Evolutionary conservation across 228 moss, liverwort and hornwort genomes (phyloP), one percentile per base, ranked within the genome.

Genomic region (Sphagnum magellanicum): DNA sequence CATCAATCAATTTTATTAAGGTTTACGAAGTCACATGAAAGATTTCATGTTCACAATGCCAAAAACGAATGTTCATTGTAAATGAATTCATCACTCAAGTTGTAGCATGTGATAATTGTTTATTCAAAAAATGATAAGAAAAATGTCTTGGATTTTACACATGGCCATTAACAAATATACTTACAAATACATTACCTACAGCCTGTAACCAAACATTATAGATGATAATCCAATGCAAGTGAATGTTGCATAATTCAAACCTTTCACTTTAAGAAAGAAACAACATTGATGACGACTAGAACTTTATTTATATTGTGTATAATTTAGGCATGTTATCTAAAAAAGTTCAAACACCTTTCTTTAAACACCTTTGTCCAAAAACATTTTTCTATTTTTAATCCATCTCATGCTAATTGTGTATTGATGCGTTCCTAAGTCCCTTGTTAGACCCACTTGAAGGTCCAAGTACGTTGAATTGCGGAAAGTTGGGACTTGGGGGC

Each of bases 41-140:
- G 59, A 55, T 16, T 48, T 70, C 16, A 4, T 70, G 16, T 1
- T 60, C 17, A 70, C 53, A 32, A 55, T 69, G 69, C 1, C 59
- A 49, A 48, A 70, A 8, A 17, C 7, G 6, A 48, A 5, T 48
- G 17, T 17, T 17, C 17, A 70, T 59, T 2, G 16, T 70, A 17
- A 59, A 16, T 17, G 58, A 59, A 48, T 47, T 10, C 32, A 59
- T 60, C 15, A 58, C 15, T 10, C 69, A 70, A 70, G 59, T 17
- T 1, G 48, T 70, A 2, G 6, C 14, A 1, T 70, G 69, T 49
- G 69, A 70, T 49, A 6, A 70, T 59, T 16, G 17, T 12, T 48
- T 70, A 6, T 69, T 58, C 32, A 10, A 70, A 47, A 47, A 14
- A 3, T 16, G 69, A 57, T 16, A 70, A 48, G 69, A 70, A 48